Conservation (phyloP, 2,329 filamentous ascomycete genomes). For the Diaporthe longicolla region DNA sequence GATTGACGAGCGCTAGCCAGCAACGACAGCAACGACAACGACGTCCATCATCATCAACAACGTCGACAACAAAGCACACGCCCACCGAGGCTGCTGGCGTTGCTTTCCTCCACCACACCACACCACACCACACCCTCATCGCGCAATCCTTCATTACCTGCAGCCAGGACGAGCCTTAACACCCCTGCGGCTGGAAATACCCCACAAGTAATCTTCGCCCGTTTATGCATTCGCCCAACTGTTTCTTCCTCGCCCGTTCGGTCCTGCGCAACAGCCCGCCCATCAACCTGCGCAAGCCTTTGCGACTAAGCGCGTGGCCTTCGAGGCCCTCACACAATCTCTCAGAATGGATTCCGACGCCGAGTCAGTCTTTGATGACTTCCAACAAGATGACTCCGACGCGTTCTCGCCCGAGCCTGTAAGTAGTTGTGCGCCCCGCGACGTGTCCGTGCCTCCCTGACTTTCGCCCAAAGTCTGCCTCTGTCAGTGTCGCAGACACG, state of each 20-base stretch:
- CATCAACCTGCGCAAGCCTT: constrained; percentile 29
- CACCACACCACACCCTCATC: background rate
- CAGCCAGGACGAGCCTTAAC: constrained; percentile 28
- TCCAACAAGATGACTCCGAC: constrained; percentile 67
- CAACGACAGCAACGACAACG: constrained; percentile 31
- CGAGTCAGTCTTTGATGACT: constrained; percentile 70
- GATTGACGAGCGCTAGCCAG: constrained; percentile 20
- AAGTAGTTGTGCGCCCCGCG: constrained; percentile 49
- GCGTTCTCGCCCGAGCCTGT: constrained; percentile 70
- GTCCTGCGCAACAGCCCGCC: constrained; percentile 34
- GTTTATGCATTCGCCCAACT: constrained; percentile 38
- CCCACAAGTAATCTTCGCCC: constrained; percentile 40
- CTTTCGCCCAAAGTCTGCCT: constrained; percentile 23
- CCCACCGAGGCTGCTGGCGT: constrained; percentile 3
- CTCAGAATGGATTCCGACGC: constrained; percentile 68
- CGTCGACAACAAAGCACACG: constrained; percentile 4
- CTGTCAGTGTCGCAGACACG: constrained; percentile 23
- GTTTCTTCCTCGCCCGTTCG: constrained; percentile 12
- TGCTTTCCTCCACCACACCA: constrained; percentile 16
- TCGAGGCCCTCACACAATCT: constrained; percentile 36
- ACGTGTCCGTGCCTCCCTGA: constrained; percentile 37
- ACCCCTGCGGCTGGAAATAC: constrained; percentile 15
- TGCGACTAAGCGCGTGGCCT: constrained; percentile 35
- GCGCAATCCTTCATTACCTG: background rate
- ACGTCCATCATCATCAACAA: constrained; percentile 14